Conservation (phyloP, 2,329 filamentous ascomycete species). For the Aspergillus transmontanensis region DNA sequence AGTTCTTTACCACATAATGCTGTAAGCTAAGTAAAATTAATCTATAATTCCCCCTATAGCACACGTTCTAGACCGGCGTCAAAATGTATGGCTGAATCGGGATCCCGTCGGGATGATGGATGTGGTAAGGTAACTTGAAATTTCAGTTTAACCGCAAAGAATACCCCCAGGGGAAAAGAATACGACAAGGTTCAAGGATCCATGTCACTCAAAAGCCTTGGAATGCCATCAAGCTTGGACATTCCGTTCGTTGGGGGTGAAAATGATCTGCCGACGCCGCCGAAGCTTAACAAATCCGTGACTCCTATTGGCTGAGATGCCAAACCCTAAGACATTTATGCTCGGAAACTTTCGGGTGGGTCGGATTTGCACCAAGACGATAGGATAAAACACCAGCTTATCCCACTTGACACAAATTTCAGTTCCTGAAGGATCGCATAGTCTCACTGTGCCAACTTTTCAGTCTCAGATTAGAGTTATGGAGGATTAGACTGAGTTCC, state of each 20-base stretch:
- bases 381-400: not conserved
- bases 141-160: not conserved
- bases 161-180: not conserved
- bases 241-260: not conserved
- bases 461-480: not conserved
- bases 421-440: not conserved
- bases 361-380: not conserved
- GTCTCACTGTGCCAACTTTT: not conserved
- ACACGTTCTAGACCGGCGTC: not conserved
- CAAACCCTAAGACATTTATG: not conserved
- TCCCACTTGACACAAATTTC: not conserved
- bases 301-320: not conserved
- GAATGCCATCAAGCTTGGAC: not conserved
- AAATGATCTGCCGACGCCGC: not conserved
- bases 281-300: not conserved
- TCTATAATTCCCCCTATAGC: not conserved
- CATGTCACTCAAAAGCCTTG: not conserved
- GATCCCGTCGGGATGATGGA: not conserved
- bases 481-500: not conserved
- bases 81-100: not conserved
- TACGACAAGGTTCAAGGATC: not conserved
- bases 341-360: not conserved
- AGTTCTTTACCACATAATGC: not conserved
- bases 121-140: not conserved
- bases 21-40: not conserved